Evolutionary conservation across 208 protist genomes (phyloP).

Genomic region (Leishmania major): DNA sequence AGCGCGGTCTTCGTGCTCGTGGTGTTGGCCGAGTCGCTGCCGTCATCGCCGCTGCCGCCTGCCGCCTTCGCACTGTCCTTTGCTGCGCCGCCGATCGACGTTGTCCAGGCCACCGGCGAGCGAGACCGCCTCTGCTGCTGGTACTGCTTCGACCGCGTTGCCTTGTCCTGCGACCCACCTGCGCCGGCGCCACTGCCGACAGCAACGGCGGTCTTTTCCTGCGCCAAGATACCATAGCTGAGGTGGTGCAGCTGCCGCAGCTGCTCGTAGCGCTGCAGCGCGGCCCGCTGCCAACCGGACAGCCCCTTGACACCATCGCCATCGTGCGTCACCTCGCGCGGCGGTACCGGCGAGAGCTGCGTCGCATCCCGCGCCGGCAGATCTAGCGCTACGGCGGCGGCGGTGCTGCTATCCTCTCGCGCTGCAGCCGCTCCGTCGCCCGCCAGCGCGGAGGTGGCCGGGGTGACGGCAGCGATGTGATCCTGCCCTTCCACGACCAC

Average conservation of each 20-base stretch:
- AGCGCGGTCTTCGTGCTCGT: slow-evolving; percentile 1
- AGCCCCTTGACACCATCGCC: slow-evolving; percentile 20
- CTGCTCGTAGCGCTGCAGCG: slow-evolving; percentile 52
- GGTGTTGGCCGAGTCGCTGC: neutral
- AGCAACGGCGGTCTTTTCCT: slow-evolving; percentile 6
- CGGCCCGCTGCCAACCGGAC: slow-evolving; percentile 36
- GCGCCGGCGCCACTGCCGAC: neutral
- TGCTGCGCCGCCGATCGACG: neutral
- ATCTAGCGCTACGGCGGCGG: neutral
- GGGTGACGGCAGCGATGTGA: slow-evolving; percentile 17
- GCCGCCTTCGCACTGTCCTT: neutral
- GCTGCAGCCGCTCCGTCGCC: neutral
- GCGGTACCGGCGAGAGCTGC: neutral
- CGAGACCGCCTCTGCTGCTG: neutral
- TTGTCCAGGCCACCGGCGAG: neutral
- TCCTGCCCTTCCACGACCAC: slow-evolving; percentile 6
- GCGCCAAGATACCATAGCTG: slow-evolving; percentile 25
- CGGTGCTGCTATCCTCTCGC: neutral
- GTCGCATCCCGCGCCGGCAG: neutral
- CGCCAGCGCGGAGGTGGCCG: slow-evolving; percentile 11
- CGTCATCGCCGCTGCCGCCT: neutral
- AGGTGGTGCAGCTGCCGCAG: slow-evolving; percentile 43
- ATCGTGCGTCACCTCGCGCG: neutral
- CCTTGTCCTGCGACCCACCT: neutral
- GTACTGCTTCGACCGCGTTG: neutral